Evolutionary conservation across 2,329 filamentous ascomycete species (phyloP), one percentile per base, ranked within the genome.

Genomic region (Trichoderma sp.): DNA sequence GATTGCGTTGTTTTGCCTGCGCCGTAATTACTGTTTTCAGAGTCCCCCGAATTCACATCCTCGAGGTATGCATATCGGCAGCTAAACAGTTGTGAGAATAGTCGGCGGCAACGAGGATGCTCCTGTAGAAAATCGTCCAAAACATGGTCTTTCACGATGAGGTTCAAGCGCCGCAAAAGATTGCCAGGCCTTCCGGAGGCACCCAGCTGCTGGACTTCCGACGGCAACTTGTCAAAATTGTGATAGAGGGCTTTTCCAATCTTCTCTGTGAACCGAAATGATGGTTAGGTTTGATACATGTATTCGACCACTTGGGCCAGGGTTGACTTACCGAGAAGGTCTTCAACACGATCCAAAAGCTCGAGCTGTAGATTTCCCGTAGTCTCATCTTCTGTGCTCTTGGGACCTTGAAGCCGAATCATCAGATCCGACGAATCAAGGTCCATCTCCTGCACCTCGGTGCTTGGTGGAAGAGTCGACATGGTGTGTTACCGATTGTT

Each of bases 111-210:
- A 0, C 39, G 37, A 9, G 63, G 48, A 17, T 73, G 69, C 7
- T 67, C 54, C 1, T 37, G 5, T 15, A 77, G 64, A n/a, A 74
- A 73, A 4, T 42, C 59, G n/a, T 74, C 72, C 1, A 78, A 68
- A 1, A 54, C 34, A 7, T 59, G 58, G 17, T 67, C 35, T 7
- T 54, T 37, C 6, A 75, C 32, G 3, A 73, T 52, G 0, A 39
- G 42, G 29, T 70, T 68, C 59, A 77, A 53, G 1, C 19, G 34
- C 5, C 35, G 65, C 34, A 69, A 29, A n/a, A 65, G 12, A 12
- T 66, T 45, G 1, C 61, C 56, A 3, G 34, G 39, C 10, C 37
- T 29, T 15, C 4, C n/a, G 4, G 34, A 45, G n/a, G 15, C 29
- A 12, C 12, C 10, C 35, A 68, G 22, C 13, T 64, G n/a, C 13